Evolutionary conservation across 2,329 filamentous ascomycete genomes (phyloP).

Genomic region (Bipolaris zeicola): DNA sequence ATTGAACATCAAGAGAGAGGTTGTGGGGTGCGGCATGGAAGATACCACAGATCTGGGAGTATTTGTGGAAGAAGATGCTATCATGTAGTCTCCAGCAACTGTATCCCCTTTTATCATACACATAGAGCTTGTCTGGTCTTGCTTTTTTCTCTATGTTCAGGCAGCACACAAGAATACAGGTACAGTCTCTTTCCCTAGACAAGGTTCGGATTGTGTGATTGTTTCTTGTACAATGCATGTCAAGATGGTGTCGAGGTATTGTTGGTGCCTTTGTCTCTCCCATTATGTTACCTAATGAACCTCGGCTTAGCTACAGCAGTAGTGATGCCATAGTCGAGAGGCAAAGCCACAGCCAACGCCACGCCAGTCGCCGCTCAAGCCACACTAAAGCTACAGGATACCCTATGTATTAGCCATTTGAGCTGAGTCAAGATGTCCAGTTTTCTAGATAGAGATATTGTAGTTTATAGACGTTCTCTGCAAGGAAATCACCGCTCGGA

Average conservation of each 20-base stretch:
- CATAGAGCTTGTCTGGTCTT: background rate
- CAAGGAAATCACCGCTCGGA: background rate
- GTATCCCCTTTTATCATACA: background rate
- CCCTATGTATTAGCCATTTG: background rate
- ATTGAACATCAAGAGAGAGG: background rate
- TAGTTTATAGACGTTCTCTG: background rate
- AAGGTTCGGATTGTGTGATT: background rate
- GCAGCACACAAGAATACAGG: background rate
- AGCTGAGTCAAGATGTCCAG: background rate
- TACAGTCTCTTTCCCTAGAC: background rate
- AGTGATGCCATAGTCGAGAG: background rate
- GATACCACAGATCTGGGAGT: background rate
- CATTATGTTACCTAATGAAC: background rate
- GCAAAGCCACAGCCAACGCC: slow-evolving; percentile 1
- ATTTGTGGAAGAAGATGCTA: background rate
- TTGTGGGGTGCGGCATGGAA: background rate
- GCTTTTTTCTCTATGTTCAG: background rate
- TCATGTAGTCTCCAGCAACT: background rate
- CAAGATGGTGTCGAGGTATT: too few species aligned
- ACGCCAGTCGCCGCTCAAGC: background rate
- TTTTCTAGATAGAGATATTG: background rate
- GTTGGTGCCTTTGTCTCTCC: too few species aligned
- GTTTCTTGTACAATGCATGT: background rate
- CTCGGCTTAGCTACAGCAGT: background rate
- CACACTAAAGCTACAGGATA: background rate